Evolutionary conservation across 164 flowering plant genomes (phyloP).

Genomic region (Vitis cinerea): DNA sequence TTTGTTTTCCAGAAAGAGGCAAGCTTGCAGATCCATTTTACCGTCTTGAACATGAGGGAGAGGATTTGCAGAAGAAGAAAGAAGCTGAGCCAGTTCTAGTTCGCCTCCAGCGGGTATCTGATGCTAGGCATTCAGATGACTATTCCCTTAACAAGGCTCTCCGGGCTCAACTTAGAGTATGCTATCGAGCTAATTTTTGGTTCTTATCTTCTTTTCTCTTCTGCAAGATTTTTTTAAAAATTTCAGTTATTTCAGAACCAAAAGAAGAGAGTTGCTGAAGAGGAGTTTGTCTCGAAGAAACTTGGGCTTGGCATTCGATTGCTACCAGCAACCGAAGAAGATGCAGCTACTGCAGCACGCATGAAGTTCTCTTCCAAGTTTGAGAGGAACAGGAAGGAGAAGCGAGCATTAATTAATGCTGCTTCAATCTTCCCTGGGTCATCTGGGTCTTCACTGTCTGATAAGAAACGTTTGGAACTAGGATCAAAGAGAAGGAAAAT

Average conservation of each 20-base stretch:
- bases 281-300: slow-evolving; percentile 64
- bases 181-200: slow-evolving; percentile 5
- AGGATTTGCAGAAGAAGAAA: slow-evolving; percentile 87
- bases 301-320: slow-evolving; percentile 72
- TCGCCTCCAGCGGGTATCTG: slow-evolving; percentile 85
- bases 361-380: slow-evolving; percentile 70
- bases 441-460: slow-evolving; percentile 26
- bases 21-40: slow-evolving; percentile 94
- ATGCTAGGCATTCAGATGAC: slow-evolving; percentile 81
- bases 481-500: slow-evolving; percentile 82
- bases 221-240: background rate
- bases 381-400: slow-evolving; percentile 61
- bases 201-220: background rate
- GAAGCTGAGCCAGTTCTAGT: slow-evolving; percentile 91
- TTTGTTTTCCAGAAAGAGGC: slow-evolving; percentile 58
- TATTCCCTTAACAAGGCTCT: slow-evolving; percentile 81
- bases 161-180: slow-evolving; percentile 71
- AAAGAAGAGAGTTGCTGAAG: slow-evolving; percentile 88
- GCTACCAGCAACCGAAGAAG: slow-evolving; percentile 72
- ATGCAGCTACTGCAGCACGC: slow-evolving; percentile 50
- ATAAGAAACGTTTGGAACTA: slow-evolving; percentile 47
- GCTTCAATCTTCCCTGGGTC: slow-evolving; percentile 65
- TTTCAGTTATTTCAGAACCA: slow-evolving; percentile 43
- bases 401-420: slow-evolving; percentile 70
- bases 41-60: slow-evolving; percentile 95